Base-by-base conservation (phyloP, 345 rosid genomes). In the Excoecaria agallocha region DNA sequence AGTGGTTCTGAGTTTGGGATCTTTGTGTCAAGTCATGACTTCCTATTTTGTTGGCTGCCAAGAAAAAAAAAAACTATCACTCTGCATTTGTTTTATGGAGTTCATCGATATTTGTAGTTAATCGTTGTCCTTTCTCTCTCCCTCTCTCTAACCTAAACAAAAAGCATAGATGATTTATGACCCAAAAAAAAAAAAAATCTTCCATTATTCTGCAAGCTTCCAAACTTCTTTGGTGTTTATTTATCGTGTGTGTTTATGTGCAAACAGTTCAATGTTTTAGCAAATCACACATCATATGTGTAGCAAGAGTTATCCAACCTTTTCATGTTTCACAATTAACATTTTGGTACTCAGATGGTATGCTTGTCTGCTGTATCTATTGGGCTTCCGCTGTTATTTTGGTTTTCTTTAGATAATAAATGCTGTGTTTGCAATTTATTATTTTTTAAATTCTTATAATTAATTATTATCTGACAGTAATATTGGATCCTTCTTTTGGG, bases 1-100 rank as follows among this genome's bases (percentile, higher is more conserved):
- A 25, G 17, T 70, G 15, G 15, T 67, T 49, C 39, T 20, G 37
- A 55, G 66, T 56, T 39, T 59, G 41, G 46, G 51, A 78, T 66
- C 58, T 48, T 79, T 30, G 20, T 25, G 65, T 41, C 17, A 25
- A 55, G 8, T 73, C 17, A 6, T 22, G 56, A 57, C 13, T 12
- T 45, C 43, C 35, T 69, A 22, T 30, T 73, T 72, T 8, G 39
- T 54, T 61, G 19, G 43, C 25, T 25, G 13, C 43, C 54, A 43
- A 24, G 16, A 30, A 30, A 30, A 30, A 30, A 30, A 30, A 30
- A 30, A 30, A 30, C 30, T 30, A 46, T 62, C 24, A 19, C 49
- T 65, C 37, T 13, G 9, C 67, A 25, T 46, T 37, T 69, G 58
- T 35, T 58, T 41, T 22, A 45, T 50, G 61, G 66, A 72, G 22